Percentiles rank a stretch among this genome's conserved stretches.
These are phyloP conservation scores for Oryza brachyantha DNA, from an alignment of 176 grass and related monocot species.

Conservation along the genomic window DNA sequence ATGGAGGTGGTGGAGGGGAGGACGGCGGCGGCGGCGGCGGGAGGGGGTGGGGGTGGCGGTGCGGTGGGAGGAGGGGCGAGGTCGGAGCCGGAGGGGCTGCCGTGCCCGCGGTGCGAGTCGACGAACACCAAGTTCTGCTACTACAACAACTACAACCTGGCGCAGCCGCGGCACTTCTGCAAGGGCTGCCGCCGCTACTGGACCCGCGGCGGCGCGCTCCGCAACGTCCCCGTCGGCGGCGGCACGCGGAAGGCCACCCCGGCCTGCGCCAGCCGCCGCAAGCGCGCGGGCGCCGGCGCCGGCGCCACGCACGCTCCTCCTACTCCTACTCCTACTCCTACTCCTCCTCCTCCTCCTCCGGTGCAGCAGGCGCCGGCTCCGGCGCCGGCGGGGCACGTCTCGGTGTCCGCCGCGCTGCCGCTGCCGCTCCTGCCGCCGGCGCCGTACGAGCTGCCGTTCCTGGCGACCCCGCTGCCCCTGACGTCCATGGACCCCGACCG, in stretches of 20 bases:
- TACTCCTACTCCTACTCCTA: too few species aligned
- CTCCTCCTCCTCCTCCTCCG: too few species aligned
- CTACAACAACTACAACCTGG: slow-evolving; percentile 96
- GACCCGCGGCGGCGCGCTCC: slow-evolving; percentile 38
- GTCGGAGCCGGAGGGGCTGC: slow-evolving; percentile 40
- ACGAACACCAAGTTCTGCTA: slow-evolving; percentile 96
- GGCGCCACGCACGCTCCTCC: background rate
- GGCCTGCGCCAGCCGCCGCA: too few species aligned
- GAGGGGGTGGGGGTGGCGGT: background rate
- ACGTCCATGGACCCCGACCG: slow-evolving; percentile 26
- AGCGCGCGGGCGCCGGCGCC: background rate
- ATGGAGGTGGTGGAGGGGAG: slow-evolving; percentile 16
- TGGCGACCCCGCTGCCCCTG: background rate
- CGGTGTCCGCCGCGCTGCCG: background rate
- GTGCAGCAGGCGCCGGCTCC: background rate
- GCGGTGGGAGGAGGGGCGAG: background rate
- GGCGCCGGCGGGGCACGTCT: too few species aligned
- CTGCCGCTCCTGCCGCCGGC: background rate
- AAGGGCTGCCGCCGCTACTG: slow-evolving; percentile 76
- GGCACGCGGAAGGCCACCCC: background rate
- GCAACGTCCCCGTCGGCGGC: slow-evolving; percentile 52
- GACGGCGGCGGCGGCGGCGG: background rate
- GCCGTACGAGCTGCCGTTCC: slow-evolving; percentile 26
- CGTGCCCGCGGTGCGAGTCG: slow-evolving; percentile 80
- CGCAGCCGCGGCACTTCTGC: slow-evolving; percentile 84